A percentile compares a stretch with the other conserved stretches of the same genome.
Conservation (phyloP, 495 filamentous ascomycete genomes). For the Aspergillus avenaceus region DNA sequence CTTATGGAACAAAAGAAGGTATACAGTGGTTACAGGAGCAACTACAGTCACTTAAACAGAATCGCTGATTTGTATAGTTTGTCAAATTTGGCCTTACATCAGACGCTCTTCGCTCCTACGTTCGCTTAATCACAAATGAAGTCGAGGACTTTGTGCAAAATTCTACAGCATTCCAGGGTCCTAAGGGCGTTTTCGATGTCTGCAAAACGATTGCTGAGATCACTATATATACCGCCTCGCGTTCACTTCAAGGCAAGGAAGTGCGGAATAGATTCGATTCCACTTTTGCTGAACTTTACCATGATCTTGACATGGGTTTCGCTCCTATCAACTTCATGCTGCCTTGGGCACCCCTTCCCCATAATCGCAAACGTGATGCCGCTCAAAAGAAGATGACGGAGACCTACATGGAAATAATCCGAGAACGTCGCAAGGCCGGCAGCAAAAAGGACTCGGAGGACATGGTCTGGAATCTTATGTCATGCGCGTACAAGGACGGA, state of each 20-base stretch:
- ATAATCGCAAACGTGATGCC: constrained; percentile 56
- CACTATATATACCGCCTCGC: constrained; percentile 64
- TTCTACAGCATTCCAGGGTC: constrained; percentile 40
- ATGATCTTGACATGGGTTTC: constrained; percentile 64
- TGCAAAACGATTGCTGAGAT: constrained; percentile 55
- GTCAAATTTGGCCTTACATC: constrained; percentile 62
- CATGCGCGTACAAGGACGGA: constrained; percentile 59
- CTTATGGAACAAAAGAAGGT: constrained; percentile 71
- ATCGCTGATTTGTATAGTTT: constrained; percentile 37
- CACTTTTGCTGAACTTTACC: constrained; percentile 59
- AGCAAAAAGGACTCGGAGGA: constrained; percentile 53
- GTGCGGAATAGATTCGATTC: constrained; percentile 59
- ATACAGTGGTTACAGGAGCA: background rate
- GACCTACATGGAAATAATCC: constrained; percentile 58
- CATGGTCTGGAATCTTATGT: constrained; percentile 69
- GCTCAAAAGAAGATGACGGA: constrained; percentile 55
- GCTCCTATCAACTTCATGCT: constrained; percentile 64
- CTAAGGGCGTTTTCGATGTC: constrained; percentile 48
- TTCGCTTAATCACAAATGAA: constrained; percentile 52
- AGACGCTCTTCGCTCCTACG: constrained; percentile 60
- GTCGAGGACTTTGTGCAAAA: constrained; percentile 47
- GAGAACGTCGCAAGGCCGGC: constrained; percentile 43
- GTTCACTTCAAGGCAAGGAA: constrained; percentile 61
- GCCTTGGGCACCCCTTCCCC: constrained; percentile 58
- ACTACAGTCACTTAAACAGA: background rate